phyloP scores from a whole-genome alignment of 2,329 filamentous ascomycete species.

The Sclerotinia borealis region DNA sequence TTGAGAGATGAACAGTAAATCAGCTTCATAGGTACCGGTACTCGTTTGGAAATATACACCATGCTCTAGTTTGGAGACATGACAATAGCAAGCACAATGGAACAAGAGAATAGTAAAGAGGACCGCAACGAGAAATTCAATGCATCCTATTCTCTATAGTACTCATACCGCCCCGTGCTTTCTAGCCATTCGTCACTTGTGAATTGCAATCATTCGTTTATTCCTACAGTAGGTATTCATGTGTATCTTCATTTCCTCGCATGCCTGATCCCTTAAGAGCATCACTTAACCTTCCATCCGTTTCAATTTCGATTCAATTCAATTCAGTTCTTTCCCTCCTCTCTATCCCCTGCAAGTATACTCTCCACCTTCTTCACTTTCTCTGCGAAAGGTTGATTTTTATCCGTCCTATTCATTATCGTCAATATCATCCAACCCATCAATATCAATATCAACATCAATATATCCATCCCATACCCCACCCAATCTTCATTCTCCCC shows the following conservation, averaged over 20 bases:
- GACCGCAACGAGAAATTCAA: neutral
- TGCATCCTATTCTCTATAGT: neutral
- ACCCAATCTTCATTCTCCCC: no score
- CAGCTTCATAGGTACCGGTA: no score
- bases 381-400: constrained; percentile 29
- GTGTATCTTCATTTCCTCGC: neutral
- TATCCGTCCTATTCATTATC: no score
- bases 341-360: constrained; percentile 26
- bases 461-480: no score
- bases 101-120: neutral
- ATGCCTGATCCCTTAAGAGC: no score
- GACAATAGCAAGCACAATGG: neutral
- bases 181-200: neutral
- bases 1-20: no score
- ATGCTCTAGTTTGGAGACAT: neutral
- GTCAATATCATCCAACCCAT: no score
- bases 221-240: neutral
- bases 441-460: no score
- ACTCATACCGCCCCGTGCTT: neutral
- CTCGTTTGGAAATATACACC: neutral
- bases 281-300: neutral
- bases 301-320: neutral
- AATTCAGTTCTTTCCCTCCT: neutral
- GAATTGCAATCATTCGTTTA: neutral
- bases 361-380: constrained; percentile 31